phyloP scores from a whole-genome alignment of 257 asterid genomes.

The Solanum microdontum region DNA sequence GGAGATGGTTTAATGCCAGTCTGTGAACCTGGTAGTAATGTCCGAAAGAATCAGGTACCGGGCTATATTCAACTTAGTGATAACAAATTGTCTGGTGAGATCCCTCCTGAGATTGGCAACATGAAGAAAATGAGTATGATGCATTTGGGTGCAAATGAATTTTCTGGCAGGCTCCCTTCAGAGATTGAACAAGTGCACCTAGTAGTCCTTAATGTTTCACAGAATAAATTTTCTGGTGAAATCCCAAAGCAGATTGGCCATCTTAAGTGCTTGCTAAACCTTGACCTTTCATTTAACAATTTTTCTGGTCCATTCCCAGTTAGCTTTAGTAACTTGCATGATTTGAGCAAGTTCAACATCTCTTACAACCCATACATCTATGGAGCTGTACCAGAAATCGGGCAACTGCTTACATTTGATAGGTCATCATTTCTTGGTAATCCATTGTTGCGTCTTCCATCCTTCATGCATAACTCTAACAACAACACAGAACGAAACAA shows the following conservation, averaged over 20 bases:
- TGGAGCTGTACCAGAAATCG: constrained; percentile 51
- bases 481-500: not conserved
- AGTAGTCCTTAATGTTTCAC: constrained; percentile 45
- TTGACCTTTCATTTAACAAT: constrained; percentile 65
- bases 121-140: constrained; percentile 60
- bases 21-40: constrained; percentile 50
- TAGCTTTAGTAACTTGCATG: constrained; percentile 42
- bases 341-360: constrained; percentile 63
- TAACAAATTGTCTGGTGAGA: constrained; percentile 48
- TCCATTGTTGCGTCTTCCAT: constrained; percentile 53
- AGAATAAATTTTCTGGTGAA: constrained; percentile 50
- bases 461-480: constrained; percentile 41
- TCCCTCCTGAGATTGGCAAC: constrained; percentile 56
- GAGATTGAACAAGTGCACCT: constrained; percentile 40
- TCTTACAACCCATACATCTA: constrained; percentile 68
- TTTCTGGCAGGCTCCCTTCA: constrained; percentile 45
- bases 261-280: constrained; percentile 57
- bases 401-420: constrained; percentile 68
- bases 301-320: constrained; percentile 67
- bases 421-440: constrained; percentile 69
- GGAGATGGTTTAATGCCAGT: constrained; percentile 63
- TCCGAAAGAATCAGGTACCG: constrained; percentile 32
- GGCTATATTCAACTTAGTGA: constrained; percentile 85
- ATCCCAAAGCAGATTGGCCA: constrained; percentile 59
- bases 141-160: constrained; percentile 52